Evolutionary conservation across 345 rosid species (phyloP).

Genomic region (Pistacia atlantica): DNA sequence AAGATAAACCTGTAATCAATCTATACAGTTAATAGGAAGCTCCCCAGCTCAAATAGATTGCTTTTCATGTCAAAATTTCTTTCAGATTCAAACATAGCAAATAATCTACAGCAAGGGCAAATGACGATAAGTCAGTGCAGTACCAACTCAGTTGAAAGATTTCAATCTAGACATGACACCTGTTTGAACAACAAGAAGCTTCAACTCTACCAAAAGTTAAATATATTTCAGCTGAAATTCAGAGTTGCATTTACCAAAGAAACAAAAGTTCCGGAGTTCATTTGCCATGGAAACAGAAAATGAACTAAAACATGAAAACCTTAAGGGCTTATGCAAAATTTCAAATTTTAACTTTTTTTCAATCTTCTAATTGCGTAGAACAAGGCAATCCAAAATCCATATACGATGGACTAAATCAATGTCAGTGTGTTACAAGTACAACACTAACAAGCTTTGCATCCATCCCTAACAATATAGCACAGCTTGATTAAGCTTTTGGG

Average conservation of each 20-base stretch:
- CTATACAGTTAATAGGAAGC: constrained; percentile 7
- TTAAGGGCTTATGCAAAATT: not conserved
- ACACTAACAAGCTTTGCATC: not conserved
- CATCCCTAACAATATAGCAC: not conserved
- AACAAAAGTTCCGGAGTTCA: not conserved
- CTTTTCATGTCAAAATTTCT: not conserved
- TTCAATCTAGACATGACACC: not conserved
- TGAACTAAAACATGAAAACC: not conserved
- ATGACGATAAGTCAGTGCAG: not conserved
- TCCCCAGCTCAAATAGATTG: not conserved
- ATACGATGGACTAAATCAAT: not conserved
- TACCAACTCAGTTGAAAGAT: not conserved
- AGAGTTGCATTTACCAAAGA: not conserved
- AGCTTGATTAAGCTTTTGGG: not conserved
- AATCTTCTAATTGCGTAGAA: not conserved
- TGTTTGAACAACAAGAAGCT: not conserved
- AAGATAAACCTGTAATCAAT: constrained; percentile 59
- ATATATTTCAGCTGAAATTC: not conserved
- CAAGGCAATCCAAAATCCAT: not conserved
- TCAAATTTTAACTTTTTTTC: not conserved
- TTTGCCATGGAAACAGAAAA: not conserved
- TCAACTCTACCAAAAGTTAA: not conserved
- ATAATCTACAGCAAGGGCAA: not conserved
- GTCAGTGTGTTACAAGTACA: not conserved
- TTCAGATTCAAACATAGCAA: not conserved